Conservation (phyloP, 768 basidiomycete genomes). For the Lanmaoa pseudosensibilis region DNA sequence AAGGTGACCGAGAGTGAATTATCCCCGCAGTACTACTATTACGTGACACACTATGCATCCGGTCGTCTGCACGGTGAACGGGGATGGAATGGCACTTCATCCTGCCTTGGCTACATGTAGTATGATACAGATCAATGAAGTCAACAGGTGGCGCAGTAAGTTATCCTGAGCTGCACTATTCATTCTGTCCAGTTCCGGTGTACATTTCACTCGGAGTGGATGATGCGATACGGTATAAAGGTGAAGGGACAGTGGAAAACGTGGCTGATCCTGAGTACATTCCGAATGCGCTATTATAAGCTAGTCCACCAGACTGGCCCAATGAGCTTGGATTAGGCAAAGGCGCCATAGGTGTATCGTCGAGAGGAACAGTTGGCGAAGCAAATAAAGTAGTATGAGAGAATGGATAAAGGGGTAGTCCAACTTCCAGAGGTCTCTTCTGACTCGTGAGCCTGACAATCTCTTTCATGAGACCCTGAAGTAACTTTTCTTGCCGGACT, state of each 20-base stretch:
- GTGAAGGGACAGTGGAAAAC: not conserved
- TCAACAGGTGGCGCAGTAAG: not conserved
- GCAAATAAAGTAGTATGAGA: conserved; percentile 67
- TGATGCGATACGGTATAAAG: conserved; percentile 5
- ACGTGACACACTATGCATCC: not conserved
- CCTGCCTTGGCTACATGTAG: not conserved
- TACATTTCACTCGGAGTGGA: conserved; percentile 9
- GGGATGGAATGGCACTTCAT: not conserved
- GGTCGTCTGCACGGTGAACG: not conserved
- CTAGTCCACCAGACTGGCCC: conserved; percentile 6
- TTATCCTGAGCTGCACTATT: conserved; percentile 8
- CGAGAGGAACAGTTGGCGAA: conserved; percentile 42
- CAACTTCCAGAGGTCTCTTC: conserved; percentile 76
- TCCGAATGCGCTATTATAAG: conserved; percentile 5
- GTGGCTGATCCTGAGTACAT: conserved; percentile 7
- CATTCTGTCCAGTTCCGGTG: conserved; percentile 4
- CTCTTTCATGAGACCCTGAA: conserved; percentile 83
- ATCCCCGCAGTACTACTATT: not conserved
- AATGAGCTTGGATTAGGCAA: conserved; percentile 25
- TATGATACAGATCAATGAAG: conserved; percentile 8
- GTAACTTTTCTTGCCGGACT: conserved; percentile 81
- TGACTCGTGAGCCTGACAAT: conserved; percentile 82
- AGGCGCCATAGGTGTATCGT: conserved; percentile 31
- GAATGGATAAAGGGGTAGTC: conserved; percentile 79
- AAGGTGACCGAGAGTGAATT: conserved; percentile 12